Conservation (phyloP, 345 rosid species). For the Eucalyptus microcorys region DNA sequence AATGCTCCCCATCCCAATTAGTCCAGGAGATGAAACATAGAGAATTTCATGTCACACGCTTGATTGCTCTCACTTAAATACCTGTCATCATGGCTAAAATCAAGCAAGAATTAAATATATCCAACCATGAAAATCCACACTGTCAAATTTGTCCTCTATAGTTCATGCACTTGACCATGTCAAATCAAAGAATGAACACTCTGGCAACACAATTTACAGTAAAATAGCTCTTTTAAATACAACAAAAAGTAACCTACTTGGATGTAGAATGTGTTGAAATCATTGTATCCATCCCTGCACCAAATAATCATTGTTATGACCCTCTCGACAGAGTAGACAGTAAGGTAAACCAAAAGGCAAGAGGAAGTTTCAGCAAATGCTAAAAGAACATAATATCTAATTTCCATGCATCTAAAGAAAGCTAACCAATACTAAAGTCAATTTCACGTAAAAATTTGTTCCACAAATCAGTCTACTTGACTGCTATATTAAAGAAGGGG, state of each 20-base stretch:
- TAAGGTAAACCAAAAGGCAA: background rate
- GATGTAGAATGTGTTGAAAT: conserved; percentile 96
- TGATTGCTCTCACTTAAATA: background rate
- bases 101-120: background rate
- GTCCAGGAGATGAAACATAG: background rate
- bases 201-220: background rate
- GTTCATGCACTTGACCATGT: background rate
- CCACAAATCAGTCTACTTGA: background rate
- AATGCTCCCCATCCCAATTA: background rate
- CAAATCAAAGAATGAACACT: background rate
- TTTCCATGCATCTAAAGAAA: background rate
- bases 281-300: conserved; percentile 97
- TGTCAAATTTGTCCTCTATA: background rate
- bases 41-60: background rate
- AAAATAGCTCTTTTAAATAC: background rate
- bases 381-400: background rate
- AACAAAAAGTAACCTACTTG: conserved; percentile 27
- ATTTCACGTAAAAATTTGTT: background rate
- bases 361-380: background rate
- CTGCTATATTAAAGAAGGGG: background rate
- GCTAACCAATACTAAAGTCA: background rate
- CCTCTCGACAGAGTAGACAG: background rate
- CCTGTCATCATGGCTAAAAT: background rate
- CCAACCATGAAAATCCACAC: background rate
- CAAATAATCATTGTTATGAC: conserved; percentile 8